Percentiles rank a stretch among this genome's conserved stretches.
Conservation (phyloP, 352 stramenopile species). For the Phytophthora lateralis region DNA sequence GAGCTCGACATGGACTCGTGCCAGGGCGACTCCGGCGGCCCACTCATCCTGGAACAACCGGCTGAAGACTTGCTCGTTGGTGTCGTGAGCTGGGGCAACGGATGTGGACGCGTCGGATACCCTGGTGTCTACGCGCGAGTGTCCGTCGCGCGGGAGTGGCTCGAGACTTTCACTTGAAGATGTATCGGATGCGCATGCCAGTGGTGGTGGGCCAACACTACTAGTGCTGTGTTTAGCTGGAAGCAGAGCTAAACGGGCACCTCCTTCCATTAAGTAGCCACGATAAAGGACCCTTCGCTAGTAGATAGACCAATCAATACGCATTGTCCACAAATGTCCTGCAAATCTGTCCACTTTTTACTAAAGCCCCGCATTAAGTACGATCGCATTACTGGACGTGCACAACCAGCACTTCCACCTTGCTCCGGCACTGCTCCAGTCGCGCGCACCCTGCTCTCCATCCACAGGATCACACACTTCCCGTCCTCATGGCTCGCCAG, state of each 20-base stretch:
- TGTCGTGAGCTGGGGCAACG: constrained; percentile 64
- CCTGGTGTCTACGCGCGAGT: constrained; percentile 66
- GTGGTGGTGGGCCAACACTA: too few relatives aligned
- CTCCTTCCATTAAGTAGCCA: constrained; percentile 24
- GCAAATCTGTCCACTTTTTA: background rate
- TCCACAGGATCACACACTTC: background rate
- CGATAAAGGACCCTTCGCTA: background rate
- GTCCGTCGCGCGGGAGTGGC: constrained; percentile 34
- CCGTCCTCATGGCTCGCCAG: constrained; percentile 49
- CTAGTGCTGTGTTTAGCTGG: too few relatives aligned
- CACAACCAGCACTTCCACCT: background rate
- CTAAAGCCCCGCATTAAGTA: background rate
- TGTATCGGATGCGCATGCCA: background rate
- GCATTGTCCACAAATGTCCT: background rate
- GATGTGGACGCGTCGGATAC: constrained; percentile 43
- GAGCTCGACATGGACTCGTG: constrained; percentile 56
- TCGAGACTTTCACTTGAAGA: constrained; percentile 20
- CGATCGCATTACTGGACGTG: constrained; percentile 9
- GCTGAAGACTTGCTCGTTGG: constrained; percentile 47
- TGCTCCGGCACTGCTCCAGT: background rate
- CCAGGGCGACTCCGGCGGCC: constrained; percentile 63
- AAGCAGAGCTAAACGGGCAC: too few relatives aligned
- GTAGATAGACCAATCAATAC: background rate
- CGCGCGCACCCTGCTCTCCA: background rate
- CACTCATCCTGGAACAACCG: constrained; percentile 39